phyloP scores from a whole-genome alignment of 2,329 filamentous ascomycete genomes.

The Emydomyces testavorans region DNA sequence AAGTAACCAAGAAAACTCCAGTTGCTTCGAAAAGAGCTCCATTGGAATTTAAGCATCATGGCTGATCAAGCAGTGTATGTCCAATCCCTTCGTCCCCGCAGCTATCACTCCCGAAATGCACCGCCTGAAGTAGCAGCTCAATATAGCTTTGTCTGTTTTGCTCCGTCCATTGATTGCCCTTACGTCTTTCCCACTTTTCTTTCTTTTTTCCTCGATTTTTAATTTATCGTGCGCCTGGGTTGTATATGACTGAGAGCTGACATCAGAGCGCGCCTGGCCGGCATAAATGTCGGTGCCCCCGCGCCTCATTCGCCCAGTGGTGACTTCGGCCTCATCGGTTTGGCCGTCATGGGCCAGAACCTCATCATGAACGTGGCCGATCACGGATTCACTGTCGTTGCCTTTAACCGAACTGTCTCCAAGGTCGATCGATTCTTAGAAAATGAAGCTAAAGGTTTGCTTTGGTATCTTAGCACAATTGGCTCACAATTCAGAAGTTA shows the following conservation, averaged over 20 bases:
- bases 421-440: conserved; percentile 93
- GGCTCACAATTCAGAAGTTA: conserved; percentile 22
- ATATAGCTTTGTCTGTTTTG: background rate
- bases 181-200: too few relatives aligned
- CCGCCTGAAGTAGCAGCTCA: too few relatives aligned
- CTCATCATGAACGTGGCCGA: conserved; percentile 83
- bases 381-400: conserved; percentile 90
- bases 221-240: background rate
- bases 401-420: conserved; percentile 95
- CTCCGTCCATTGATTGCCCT: background rate
- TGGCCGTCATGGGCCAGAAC: conserved; percentile 85
- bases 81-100: background rate
- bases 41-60: background rate
- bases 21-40: background rate
- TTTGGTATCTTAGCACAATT: background rate
- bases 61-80: conserved; percentile 16
- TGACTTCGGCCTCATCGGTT: conserved; percentile 86
- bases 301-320: conserved; percentile 49
- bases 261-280: conserved; percentile 48
- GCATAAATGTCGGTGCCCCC: conserved; percentile 57
- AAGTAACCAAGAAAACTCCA: background rate
- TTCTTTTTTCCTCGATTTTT: background rate
- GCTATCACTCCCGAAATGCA: too few relatives aligned
- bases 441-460: conserved; percentile 70
- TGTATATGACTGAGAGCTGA: conserved; percentile 12